These are phyloP conservation scores for Themeda triandra DNA, from an alignment of 176 grass and related monocot genomes.

Conservation along the genomic window DNA sequence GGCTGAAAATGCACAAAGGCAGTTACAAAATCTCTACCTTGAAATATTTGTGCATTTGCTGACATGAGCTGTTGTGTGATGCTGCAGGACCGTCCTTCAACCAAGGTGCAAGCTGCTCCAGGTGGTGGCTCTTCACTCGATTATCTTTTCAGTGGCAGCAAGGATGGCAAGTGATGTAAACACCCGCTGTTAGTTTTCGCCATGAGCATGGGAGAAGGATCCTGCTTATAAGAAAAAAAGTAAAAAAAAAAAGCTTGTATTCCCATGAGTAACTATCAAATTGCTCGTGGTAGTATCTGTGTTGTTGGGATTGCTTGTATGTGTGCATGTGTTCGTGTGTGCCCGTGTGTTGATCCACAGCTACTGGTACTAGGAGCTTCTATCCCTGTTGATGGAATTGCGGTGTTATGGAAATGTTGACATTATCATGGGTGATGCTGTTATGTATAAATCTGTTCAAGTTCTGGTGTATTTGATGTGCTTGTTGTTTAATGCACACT, in stretches of 20 bases:
- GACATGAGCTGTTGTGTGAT: neutral
- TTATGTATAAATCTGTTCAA: constrained; percentile 4
- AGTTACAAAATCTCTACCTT: neutral
- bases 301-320: constrained; percentile 12
- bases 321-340: neutral
- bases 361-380: neutral
- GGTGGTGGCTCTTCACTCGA: constrained; percentile 53
- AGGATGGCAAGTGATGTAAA: constrained; percentile 53
- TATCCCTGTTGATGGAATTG: neutral
- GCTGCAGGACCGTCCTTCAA: constrained; percentile 57
- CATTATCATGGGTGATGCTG: neutral
- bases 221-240: neutral
- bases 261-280: neutral
- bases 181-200: neutral
- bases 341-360: constrained; percentile 5
- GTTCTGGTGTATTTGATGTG: neutral
- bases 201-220: constrained; percentile 23
- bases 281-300: constrained; percentile 9
- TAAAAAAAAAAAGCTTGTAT: neutral
- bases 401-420: neutral
- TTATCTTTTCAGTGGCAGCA: constrained; percentile 51
- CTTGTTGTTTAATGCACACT: neutral
- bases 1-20: neutral
- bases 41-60: neutral
- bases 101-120: constrained; percentile 65